A percentile compares a stretch with the other conserved stretches of the same genome.
Conservation (phyloP, 306 rosid genomes). For the Cucurbita pepo region DNA sequence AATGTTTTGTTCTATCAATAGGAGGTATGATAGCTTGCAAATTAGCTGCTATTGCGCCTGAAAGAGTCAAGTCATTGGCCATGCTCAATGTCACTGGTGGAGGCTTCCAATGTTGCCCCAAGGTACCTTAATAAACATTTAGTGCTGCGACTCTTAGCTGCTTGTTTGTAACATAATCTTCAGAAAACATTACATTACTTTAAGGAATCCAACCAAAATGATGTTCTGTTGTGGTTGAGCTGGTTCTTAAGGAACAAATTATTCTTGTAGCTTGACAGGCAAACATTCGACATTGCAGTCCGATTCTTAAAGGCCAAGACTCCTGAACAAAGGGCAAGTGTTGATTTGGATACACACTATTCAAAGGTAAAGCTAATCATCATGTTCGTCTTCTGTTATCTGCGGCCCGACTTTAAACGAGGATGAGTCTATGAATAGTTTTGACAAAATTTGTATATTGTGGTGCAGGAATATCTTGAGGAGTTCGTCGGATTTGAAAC, state of each 20-base stretch:
- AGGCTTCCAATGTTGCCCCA: conserved; percentile 82
- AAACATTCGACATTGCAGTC: conserved; percentile 52
- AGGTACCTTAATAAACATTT: conserved; percentile 27
- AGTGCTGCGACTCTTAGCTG: background rate
- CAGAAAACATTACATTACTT: background rate
- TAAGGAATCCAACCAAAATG: conserved; percentile 33
- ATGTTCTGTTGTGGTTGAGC: background rate
- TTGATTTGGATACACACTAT: conserved; percentile 95
- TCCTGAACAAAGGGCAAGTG: conserved; percentile 91
- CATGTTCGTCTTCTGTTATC: conserved; percentile 1
- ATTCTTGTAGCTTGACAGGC: conserved; percentile 46
- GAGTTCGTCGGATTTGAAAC: conserved; percentile 55
- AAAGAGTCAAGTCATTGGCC: conserved; percentile 70
- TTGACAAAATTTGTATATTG: background rate
- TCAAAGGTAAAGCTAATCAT: conserved; percentile 38
- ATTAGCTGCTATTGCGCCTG: conserved; percentile 79
- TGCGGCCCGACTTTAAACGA: background rate
- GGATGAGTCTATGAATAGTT: background rate
- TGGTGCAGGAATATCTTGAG: conserved; percentile 85
- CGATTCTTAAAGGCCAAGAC: conserved; percentile 84
- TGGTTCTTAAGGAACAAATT: background rate
- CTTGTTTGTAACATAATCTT: background rate
- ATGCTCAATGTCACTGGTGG: conserved; percentile 86
- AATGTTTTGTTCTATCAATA: conserved; percentile 11
- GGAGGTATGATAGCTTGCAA: conserved; percentile 93